A percentile compares a stretch with the other conserved stretches of the same genome.
These are phyloP conservation scores for Fusarium succisae DNA, from an alignment of 2,329 filamentous ascomycete genomes.

Conservation along the genomic window DNA sequence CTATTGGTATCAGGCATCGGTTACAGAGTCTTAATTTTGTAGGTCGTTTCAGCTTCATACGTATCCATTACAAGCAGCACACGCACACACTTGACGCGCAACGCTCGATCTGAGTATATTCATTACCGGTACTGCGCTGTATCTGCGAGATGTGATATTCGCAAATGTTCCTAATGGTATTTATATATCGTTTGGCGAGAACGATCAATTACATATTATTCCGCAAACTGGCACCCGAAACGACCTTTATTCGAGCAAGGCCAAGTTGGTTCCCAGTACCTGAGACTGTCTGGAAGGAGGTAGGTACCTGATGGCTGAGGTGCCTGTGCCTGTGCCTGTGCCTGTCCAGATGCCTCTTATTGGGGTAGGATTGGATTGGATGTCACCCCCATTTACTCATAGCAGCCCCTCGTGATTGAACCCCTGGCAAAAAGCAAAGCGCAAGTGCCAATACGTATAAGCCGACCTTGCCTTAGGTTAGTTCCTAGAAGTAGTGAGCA, in stretches of 20 bases:
- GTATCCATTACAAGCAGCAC: background rate
- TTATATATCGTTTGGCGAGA: background rate
- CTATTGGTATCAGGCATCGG: background rate
- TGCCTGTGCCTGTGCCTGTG: slow-evolving; percentile 6
- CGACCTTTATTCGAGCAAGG: background rate
- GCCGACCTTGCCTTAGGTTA: background rate
- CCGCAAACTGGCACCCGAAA: background rate
- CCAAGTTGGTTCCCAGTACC: background rate
- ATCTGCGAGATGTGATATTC: background rate
- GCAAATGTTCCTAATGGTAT: background rate
- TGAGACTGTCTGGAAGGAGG: background rate
- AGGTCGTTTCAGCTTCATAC: slow-evolving; percentile 30
- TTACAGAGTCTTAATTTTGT: slow-evolving; percentile 11
- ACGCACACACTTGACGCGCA: slow-evolving; percentile 16
- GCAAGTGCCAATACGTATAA: background rate
- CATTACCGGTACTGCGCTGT: too few species aligned
- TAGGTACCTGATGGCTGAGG: background rate
- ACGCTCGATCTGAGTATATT: background rate
- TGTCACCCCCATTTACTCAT: slow-evolving; percentile 3
- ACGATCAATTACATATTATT: background rate
- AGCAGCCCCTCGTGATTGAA: slow-evolving; percentile 13
- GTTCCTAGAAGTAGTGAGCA: background rate
- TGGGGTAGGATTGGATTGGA: background rate
- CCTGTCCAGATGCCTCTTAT: slow-evolving; percentile 1
- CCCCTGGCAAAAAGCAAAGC: background rate